Conservation (phyloP, 768 basidiomycete species). For the Mycena polygramma region DNA sequence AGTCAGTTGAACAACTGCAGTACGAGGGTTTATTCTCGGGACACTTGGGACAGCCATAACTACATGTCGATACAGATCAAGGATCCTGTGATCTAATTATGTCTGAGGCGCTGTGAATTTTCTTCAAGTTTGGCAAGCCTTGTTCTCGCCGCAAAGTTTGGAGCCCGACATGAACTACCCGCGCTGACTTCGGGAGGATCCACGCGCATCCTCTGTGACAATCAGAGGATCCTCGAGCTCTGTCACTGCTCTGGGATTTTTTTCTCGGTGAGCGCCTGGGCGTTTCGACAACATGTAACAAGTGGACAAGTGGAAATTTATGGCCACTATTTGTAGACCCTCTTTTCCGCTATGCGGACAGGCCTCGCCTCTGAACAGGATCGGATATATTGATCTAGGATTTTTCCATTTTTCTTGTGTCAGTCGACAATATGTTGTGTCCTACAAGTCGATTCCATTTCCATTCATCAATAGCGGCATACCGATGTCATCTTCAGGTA, state of each 20-base stretch:
- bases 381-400: background rate
- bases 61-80: slow-evolving; percentile 9
- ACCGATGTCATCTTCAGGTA: slow-evolving; percentile 22
- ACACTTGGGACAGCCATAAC: background rate
- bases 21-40: slow-evolving; percentile 1
- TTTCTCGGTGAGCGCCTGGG: background rate
- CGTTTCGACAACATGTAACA: slow-evolving; percentile 1
- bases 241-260: background rate
- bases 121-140: slow-evolving; percentile 11
- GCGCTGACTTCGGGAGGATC: background rate
- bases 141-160: slow-evolving; percentile 15
- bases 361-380: no score
- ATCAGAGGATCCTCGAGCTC: slow-evolving; percentile 27
- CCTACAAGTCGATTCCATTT: background rate
- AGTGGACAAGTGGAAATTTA: slow-evolving; percentile 1
- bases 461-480: slow-evolving; percentile 30
- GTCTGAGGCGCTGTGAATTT: slow-evolving; percentile 31
- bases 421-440: background rate
- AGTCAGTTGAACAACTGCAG: background rate
- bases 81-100: slow-evolving; percentile 11
- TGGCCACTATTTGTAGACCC: slow-evolving; percentile 3
- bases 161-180: slow-evolving; percentile 6
- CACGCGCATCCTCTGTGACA: background rate
- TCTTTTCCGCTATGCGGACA: no score
- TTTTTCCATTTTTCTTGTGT: background rate